Evolutionary conservation across 306 rosid genomes (phyloP), one percentile per base, ranked within the genome.

Genomic region (Casuarina cunninghamiana): DNA sequence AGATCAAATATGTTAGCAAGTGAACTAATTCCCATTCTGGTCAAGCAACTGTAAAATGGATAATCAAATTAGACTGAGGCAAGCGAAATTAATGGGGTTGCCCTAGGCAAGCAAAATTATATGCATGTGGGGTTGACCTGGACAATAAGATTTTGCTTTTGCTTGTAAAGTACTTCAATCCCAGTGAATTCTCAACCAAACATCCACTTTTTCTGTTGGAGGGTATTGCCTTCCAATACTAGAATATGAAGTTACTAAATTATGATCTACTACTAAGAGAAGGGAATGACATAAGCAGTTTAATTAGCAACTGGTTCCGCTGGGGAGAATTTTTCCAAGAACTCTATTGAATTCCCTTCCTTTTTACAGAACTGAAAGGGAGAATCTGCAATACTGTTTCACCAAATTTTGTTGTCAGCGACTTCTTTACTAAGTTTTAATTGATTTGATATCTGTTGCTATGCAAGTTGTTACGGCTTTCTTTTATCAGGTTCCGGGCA

Each of bases 401-500:
- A 58, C 39, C 9, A n/a, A 21, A 19, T 21, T 26, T 72, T 67
- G 45, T 42, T 76, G 44, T 62, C 35, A 76, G 53, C 69, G 66
- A 77, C 17, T 76, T 72, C 46, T 49, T 75, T 72, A 72, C 69
- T 49, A n/a, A 58, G 65, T 26, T 35, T 45, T 63, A 42, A 39
- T 15, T 54, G 19, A 5, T 55, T 10, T 53, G 54, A 19, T 41
- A 10, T 38, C 38, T 45, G 46, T 15, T 58, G 5, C 8, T 58
- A 69, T 42, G 58, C 50, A 53, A 61, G 37, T n/a, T 50, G 62
- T 73, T 50, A 35, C 21, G 37, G 12, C 44, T 37, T 43, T 74
- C 39, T 84, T 77, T 58, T 55, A 65, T 63, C 91, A 94, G 98
- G 92, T 78, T 87, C 93, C 17, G 81, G 82, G 66, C 72, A 79